phyloP scores from a whole-genome alignment of 2,329 filamentous ascomycete genomes.

The Diaporthe capsici region DNA sequence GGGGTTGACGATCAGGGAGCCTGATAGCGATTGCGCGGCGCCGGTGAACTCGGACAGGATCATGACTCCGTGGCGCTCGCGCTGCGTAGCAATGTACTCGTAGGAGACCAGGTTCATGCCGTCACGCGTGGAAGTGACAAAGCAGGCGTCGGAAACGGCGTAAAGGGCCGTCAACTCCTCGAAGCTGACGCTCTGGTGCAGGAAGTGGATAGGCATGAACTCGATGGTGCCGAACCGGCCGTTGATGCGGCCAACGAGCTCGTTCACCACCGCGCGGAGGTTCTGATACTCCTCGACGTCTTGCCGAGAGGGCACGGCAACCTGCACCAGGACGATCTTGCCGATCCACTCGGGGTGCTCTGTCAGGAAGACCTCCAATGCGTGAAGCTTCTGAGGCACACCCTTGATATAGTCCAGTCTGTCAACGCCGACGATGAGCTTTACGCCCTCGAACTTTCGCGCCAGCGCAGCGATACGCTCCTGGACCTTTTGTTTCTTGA shows the following conservation, averaged over 20 bases:
- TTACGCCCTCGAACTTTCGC: constrained; percentile 94
- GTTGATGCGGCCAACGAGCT: constrained; percentile 96
- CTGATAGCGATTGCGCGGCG: constrained; percentile 93
- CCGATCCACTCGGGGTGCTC: constrained; percentile 99
- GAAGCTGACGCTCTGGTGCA: constrained; percentile 95
- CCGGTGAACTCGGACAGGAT: constrained; percentile 97
- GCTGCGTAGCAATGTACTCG: constrained; percentile 96
- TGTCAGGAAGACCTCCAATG: constrained; percentile 94
- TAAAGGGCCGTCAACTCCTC: constrained; percentile 96
- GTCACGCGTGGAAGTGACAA: constrained; percentile 95
- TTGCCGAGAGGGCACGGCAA: constrained; percentile 93
- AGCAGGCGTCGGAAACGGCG: constrained; percentile 90
- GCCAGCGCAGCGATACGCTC: constrained; percentile 88
- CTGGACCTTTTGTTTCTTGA: constrained; percentile 88
- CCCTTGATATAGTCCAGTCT: constrained; percentile 99
- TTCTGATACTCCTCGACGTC: constrained; percentile 99
- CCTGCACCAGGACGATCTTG: constrained; percentile 95
- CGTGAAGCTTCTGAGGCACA: constrained; percentile 96
- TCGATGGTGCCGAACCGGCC: constrained; percentile 97
- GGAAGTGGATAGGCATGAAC: constrained; percentile 99
- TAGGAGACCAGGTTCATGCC: constrained; percentile 99
- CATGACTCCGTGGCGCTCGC: constrained; percentile 91
- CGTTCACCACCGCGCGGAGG: constrained; percentile 93
- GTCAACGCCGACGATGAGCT: constrained; percentile 96
- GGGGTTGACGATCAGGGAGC: constrained; percentile 94